phyloP scores from a whole-genome alignment of 1,139 yeast genomes.

The Taphrina pruni region DNA sequence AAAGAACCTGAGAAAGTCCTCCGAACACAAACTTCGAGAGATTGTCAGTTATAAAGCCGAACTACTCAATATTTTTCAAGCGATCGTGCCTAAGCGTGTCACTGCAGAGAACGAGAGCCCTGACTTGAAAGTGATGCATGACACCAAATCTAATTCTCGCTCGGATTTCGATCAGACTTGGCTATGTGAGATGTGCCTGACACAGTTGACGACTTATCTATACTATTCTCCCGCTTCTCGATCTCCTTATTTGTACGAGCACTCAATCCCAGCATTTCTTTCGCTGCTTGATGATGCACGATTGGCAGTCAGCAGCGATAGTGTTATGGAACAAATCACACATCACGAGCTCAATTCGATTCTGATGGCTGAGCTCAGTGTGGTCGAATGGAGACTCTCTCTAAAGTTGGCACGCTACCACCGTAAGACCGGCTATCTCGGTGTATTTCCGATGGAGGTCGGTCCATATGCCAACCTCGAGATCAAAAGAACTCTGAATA shows the following conservation, averaged over 20 bases:
- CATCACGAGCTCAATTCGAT: slow-evolving; percentile 24
- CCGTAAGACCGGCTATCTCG: slow-evolving; percentile 15
- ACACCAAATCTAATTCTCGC: background rate
- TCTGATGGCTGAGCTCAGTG: slow-evolving; percentile 19
- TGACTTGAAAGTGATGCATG: background rate
- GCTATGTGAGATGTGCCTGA: slow-evolving; percentile 5
- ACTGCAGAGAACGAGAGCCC: background rate
- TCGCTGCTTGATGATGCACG: slow-evolving; percentile 21
- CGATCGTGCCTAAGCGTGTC: slow-evolving; percentile 10
- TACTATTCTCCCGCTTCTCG: slow-evolving; percentile 21
- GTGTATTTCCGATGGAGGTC: slow-evolving; percentile 16
- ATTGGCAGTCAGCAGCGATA: background rate
- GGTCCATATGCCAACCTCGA: slow-evolving; percentile 20
- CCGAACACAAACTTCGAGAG: slow-evolving; percentile 14
- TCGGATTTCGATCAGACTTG: slow-evolving; percentile 1
- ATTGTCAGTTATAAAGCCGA: slow-evolving; percentile 16
- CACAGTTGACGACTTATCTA: slow-evolving; percentile 9
- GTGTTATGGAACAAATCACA: slow-evolving; percentile 13
- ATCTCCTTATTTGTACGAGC: slow-evolving; percentile 20
- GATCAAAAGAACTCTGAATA: slow-evolving; percentile 6
- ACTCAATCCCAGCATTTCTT: slow-evolving; percentile 17
- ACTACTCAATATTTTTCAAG: background rate
- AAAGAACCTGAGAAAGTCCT: slow-evolving; percentile 9
- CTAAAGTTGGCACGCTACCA: slow-evolving; percentile 22
- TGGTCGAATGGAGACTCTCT: slow-evolving; percentile 21